phyloP scores from a whole-genome alignment of 345 rosid species.

The Turritis glabra region DNA sequence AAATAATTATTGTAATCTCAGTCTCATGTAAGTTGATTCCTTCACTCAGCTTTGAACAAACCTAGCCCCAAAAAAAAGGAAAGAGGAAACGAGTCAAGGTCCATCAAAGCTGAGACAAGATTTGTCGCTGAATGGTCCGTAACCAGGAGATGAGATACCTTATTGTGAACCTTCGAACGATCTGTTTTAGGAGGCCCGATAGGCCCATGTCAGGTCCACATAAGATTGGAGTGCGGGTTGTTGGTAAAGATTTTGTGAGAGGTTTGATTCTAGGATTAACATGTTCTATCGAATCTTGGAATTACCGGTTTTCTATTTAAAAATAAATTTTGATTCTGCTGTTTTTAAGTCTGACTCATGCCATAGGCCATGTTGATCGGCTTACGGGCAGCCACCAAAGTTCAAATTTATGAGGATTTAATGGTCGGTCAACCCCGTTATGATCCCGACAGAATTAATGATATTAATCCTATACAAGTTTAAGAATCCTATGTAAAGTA shows the following conservation, averaged over 20 bases:
- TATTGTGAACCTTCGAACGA: not conserved
- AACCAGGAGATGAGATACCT: too few species aligned
- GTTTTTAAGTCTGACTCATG: too few species aligned
- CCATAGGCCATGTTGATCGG: too few species aligned
- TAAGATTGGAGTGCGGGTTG: not conserved
- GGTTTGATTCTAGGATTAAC: not conserved
- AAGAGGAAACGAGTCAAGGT: not conserved
- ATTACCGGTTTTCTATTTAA: too few species aligned
- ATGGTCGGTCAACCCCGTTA: too few species aligned
- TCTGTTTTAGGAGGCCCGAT: not conserved
- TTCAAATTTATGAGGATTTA: too few species aligned
- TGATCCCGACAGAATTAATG: too few species aligned
- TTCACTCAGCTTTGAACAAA: not conserved
- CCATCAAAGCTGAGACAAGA: not conserved
- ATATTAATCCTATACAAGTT: too few species aligned
- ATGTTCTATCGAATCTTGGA: not conserved
- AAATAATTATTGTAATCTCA: not conserved
- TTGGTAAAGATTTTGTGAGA: not conserved
- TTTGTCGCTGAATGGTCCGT: too few species aligned
- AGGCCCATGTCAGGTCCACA: not conserved
- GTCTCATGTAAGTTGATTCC: not conserved
- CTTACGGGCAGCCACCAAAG: too few species aligned
- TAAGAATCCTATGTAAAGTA: too few species aligned
- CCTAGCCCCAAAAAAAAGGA: not conserved
- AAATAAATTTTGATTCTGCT: too few species aligned